These are phyloP conservation scores for Claviceps cyperi DNA, from an alignment of 2,329 filamentous ascomycete genomes.

Conservation along the genomic window DNA sequence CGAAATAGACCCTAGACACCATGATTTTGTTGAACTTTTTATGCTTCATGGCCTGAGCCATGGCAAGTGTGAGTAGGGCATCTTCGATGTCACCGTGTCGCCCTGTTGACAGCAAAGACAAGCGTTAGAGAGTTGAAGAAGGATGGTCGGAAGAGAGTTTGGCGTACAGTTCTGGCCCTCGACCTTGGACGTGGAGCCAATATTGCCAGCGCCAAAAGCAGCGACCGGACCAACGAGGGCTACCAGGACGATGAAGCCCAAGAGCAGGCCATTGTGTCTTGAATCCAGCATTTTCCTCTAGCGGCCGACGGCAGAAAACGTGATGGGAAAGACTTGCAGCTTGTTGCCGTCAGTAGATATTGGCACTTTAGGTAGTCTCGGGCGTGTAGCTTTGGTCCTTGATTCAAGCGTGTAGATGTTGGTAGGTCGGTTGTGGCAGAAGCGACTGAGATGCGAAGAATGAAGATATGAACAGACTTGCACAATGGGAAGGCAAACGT, in stretches of 20 bases:
- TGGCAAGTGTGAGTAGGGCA: conserved; percentile 58
- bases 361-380: too few species aligned
- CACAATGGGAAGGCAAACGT: not conserved
- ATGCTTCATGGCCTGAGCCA: conserved; percentile 35
- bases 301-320: too few species aligned
- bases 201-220: conserved; percentile 82
- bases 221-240: conserved; percentile 52
- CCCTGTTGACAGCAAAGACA: conserved; percentile 29
- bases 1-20: conserved; percentile 85
- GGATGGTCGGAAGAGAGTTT: not conserved
- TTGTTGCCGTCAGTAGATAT: too few species aligned
- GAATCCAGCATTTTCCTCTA: conserved; percentile 29
- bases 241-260: conserved; percentile 47
- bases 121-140: not conserved
- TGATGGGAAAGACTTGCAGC: too few species aligned
- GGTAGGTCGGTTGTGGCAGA: not conserved
- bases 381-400: not conserved
- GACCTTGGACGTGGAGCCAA: conserved; percentile 64
- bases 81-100: conserved; percentile 90
- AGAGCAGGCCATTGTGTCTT: conserved; percentile 33
- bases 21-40: conserved; percentile 84
- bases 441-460: not conserved
- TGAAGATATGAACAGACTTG: not conserved
- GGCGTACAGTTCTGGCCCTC: conserved; percentile 67
- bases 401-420: not conserved